Evolutionary conservation across 768 basidiomycete species (phyloP).

Genomic region (Collybia mongolica): DNA sequence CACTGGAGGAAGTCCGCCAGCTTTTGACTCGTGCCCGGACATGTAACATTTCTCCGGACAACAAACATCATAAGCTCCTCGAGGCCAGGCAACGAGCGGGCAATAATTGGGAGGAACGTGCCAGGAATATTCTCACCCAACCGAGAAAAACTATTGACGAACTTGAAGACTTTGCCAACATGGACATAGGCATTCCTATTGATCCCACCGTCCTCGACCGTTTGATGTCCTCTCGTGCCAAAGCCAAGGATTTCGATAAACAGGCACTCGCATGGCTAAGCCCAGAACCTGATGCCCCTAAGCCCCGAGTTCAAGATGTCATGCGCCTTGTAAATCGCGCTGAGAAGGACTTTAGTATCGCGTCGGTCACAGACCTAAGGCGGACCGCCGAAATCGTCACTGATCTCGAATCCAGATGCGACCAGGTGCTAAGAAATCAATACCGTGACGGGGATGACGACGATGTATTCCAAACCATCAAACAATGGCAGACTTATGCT

Average conservation of each 20-base stretch:
- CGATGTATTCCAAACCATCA: conserved; percentile 71
- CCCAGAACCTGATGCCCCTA: conserved; percentile 50
- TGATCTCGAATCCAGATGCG: conserved; percentile 75
- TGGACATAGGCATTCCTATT: conserved; percentile 67
- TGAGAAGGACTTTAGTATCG: conserved; percentile 76
- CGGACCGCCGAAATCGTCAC: conserved; percentile 73
- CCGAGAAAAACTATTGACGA: conserved; percentile 75
- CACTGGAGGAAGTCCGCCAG: conserved; percentile 75
- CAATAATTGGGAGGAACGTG: conserved; percentile 74
- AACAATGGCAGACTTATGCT: conserved; percentile 73
- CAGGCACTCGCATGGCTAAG: conserved; percentile 71
- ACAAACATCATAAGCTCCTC: conserved; percentile 64
- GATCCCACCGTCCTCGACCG: conserved; percentile 65
- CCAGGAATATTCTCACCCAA: conserved; percentile 62
- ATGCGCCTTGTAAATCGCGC: conserved; percentile 66
- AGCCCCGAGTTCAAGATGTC: conserved; percentile 69
- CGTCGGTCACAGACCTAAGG: conserved; percentile 63
- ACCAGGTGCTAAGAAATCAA: conserved; percentile 65
- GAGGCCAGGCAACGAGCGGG: conserved; percentile 67
- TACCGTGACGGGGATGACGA: conserved; percentile 50
- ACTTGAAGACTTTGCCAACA: conserved; percentile 68
- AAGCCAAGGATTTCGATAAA: conserved; percentile 79
- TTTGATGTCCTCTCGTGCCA: conserved; percentile 59
- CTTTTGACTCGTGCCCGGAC: conserved; percentile 68
- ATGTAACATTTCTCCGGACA: conserved; percentile 63